Percentiles rank a stretch among this genome's conserved stretches.
These are phyloP conservation scores for Fusarium sp. DNA, from an alignment of 2,329 filamentous ascomycete species.

Conservation along the genomic window DNA sequence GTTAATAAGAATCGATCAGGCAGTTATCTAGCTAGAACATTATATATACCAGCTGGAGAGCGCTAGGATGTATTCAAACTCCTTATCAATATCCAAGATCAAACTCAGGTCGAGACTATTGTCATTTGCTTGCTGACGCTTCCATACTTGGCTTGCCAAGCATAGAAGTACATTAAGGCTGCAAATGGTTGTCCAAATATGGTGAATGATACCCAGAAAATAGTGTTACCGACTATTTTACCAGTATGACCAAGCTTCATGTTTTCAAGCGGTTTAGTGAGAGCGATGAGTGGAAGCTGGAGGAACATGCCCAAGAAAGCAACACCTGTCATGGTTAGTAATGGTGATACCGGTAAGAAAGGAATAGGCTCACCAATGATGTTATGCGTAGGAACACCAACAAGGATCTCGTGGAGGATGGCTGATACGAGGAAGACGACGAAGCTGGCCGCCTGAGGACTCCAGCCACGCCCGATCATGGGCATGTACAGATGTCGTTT, in stretches of 20 bases:
- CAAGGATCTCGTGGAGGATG: conserved; percentile 89
- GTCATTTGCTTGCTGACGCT: conserved; percentile 71
- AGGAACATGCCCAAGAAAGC: conserved; percentile 95
- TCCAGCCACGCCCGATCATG: conserved; percentile 86
- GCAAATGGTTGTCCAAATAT: conserved; percentile 95
- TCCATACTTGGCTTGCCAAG: conserved; percentile 98
- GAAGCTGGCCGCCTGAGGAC: conserved; percentile 75
- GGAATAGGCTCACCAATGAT: conserved; percentile 74
- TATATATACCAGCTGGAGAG: conserved; percentile 12
- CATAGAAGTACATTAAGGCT: conserved; percentile 94
- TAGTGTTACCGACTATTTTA: conserved; percentile 87
- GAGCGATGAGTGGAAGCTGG: conserved; percentile 86
- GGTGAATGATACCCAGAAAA: conserved; percentile 97
- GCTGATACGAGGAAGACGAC: conserved; percentile 91
- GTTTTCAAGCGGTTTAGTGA: conserved; percentile 84
- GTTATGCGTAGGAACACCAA: conserved; percentile 95
- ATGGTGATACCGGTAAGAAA: neutral
- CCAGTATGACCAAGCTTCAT: conserved; percentile 78
- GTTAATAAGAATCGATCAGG: conserved; percentile 11
- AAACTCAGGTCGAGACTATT: conserved; percentile 15
- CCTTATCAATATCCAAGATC: neutral
- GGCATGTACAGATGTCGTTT: conserved; percentile 93
- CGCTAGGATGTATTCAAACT: conserved; percentile 4
- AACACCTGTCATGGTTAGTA: conserved; percentile 69
- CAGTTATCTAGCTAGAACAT: conserved; percentile 8